phyloP scores from a whole-genome alignment of 495 filamentous ascomycete species.

The Penicilliopsis zonata region DNA sequence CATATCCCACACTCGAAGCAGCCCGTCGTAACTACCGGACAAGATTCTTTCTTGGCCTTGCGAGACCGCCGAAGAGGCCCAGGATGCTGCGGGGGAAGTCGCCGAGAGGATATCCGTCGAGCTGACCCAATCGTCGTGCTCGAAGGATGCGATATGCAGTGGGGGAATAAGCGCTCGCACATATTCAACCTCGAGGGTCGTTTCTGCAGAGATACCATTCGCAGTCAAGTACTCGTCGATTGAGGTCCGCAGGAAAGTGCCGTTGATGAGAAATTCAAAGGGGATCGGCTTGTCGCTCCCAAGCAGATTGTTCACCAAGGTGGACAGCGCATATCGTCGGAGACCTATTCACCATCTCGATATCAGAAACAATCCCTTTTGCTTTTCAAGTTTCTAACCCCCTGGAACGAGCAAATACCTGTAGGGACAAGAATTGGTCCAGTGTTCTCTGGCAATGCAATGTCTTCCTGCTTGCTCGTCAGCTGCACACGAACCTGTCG shows the following conservation, averaged over 20 bases:
- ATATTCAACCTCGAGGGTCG: slow-evolving; percentile 80
- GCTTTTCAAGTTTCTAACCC: too few species aligned
- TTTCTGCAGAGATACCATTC: slow-evolving; percentile 81
- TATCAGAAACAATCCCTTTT: too few species aligned
- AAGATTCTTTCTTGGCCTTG: slow-evolving; percentile 58
- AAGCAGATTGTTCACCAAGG: slow-evolving; percentile 86
- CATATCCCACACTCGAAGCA: slow-evolving; percentile 78
- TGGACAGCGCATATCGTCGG: slow-evolving; percentile 81
- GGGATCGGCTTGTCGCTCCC: slow-evolving; percentile 67
- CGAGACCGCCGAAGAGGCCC: slow-evolving; percentile 30
- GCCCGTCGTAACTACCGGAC: slow-evolving; percentile 82
- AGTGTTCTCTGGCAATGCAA: slow-evolving; percentile 47
- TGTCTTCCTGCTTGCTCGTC: slow-evolving; percentile 43
- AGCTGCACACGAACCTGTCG: slow-evolving; percentile 51
- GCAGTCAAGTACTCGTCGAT: slow-evolving; percentile 78
- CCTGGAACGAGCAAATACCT: slow-evolving; percentile 28
- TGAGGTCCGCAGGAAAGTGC: slow-evolving; percentile 75
- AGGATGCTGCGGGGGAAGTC: slow-evolving; percentile 48
- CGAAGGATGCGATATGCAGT: slow-evolving; percentile 70
- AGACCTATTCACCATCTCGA: too few species aligned
- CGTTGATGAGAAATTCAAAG: slow-evolving; percentile 92
- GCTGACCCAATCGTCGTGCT: slow-evolving; percentile 95
- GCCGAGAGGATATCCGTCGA: slow-evolving; percentile 73
- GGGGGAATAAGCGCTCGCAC: slow-evolving; percentile 84
- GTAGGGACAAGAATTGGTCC: slow-evolving; percentile 54